phyloP scores from a whole-genome alignment of 2,329 filamentous ascomycete genomes.

The Nigrospora oryzae region DNA sequence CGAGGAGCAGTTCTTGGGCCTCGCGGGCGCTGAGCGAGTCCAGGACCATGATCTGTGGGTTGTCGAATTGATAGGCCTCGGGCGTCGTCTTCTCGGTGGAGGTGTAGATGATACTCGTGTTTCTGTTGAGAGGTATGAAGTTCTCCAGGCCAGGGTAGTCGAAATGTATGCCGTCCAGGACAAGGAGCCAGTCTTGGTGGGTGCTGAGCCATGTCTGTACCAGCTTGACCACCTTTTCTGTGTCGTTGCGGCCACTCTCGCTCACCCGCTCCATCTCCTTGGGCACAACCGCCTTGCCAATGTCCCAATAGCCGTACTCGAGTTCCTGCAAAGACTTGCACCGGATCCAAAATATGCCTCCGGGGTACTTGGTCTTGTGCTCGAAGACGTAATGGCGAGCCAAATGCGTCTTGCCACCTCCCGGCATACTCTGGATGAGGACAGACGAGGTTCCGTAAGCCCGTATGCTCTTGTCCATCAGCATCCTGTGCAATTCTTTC shows the following conservation, averaged over 20 bases:
- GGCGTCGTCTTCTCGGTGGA: conserved; percentile 51
- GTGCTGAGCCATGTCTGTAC: conserved; percentile 55
- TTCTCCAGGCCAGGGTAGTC: conserved; percentile 45
- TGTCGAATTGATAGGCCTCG: conserved; percentile 50
- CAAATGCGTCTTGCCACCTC: conserved; percentile 61
- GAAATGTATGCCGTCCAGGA: conserved; percentile 60
- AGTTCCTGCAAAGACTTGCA: conserved; percentile 51
- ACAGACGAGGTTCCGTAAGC: conserved; percentile 53
- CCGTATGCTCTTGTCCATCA: conserved; percentile 48
- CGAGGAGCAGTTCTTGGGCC: conserved; percentile 51
- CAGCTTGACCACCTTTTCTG: conserved; percentile 40
- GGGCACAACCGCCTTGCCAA: conserved; percentile 48
- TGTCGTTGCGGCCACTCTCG: conserved; percentile 27
- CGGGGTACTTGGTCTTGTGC: conserved; percentile 50
- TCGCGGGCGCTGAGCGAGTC: conserved; percentile 45
- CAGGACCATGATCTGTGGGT: conserved; percentile 47
- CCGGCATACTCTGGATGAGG: conserved; percentile 55
- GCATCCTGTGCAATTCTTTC: conserved; percentile 46
- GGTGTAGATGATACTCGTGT: conserved; percentile 60
- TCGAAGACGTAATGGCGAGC: conserved; percentile 59
- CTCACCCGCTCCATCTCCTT: conserved; percentile 31
- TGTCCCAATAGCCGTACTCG: conserved; percentile 56
- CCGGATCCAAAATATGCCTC: conserved; percentile 63
- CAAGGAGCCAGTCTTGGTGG: conserved; percentile 56
- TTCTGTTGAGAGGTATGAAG: conserved; percentile 56